A percentile compares a stretch with the other conserved stretches of the same genome.
These are phyloP conservation scores for Silene uniflora DNA, from an alignment of 148 eudicot species.

Conservation along the genomic window DNA sequence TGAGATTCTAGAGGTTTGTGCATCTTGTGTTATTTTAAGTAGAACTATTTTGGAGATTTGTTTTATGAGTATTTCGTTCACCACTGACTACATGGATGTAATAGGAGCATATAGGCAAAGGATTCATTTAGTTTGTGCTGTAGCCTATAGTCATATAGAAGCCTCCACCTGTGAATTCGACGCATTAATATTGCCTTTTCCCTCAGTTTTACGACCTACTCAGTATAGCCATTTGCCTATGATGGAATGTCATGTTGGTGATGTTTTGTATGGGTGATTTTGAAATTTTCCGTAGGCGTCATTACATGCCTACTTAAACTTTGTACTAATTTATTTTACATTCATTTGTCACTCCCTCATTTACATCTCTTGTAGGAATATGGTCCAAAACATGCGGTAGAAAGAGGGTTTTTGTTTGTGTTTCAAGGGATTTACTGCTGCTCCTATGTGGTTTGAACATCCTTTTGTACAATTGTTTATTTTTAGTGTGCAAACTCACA, in stretches of 20 bases:
- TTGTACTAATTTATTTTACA: background rate
- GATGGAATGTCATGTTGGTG: background rate
- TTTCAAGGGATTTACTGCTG: background rate
- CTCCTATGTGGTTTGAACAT: background rate
- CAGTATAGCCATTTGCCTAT: background rate
- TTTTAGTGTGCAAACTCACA: background rate
- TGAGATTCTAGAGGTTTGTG: conserved; percentile 82
- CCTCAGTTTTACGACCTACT: background rate
- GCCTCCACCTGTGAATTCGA: background rate
- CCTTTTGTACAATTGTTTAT: background rate
- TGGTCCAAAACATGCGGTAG: background rate
- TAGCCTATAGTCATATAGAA: background rate
- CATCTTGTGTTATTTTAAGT: background rate
- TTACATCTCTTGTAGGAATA: background rate
- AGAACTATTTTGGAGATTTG: background rate
- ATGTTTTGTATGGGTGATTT: background rate
- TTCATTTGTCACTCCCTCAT: background rate
- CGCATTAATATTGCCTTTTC: background rate
- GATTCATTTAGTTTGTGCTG: background rate
- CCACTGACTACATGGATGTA: background rate
- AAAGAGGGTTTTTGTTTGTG: too few relatives aligned
- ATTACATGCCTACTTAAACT: background rate
- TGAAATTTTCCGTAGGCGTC: background rate
- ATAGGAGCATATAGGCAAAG: background rate
- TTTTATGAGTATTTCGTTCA: background rate